Base-by-base conservation (phyloP, 2,329 filamentous ascomycete species). In the Colletotrichum aenigma region DNA sequence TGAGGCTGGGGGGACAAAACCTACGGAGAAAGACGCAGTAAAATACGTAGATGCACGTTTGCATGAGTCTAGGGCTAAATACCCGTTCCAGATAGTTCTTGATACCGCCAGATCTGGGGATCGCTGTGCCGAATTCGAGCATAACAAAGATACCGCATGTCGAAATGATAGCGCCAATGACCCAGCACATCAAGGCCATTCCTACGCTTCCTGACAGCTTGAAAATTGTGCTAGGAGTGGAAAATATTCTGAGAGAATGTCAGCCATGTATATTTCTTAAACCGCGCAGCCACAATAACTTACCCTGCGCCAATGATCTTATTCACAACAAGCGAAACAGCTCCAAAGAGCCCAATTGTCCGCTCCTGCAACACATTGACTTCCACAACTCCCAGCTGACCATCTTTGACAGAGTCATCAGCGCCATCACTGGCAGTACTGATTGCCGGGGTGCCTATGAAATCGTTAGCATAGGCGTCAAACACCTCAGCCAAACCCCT, bases 11-110 rank as follows among this genome's bases (percentile, higher is more conserved):
- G 28, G 76, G 70, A 2, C 1, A 1, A 8, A 26, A 74, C 71
- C 36, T 3, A 74, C 71, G 78, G 3, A 80, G 66, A 18, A 80
- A 80, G 2, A 79, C 73, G 43, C 78, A 79, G 67, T 76, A 79
- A 24, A 80, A 80, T 30, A 79, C 70, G 32, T 80, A 79, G 4
- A 80, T 79, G 43, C 79, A 80, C 1, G 78, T 79, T 58, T 79
- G 76, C 77, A 80, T 73, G 21, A 80, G 7, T 3, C 72, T 65
- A 4, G 79, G 79, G 24, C 61, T 74, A 61, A 77, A 80, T 2
- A 78, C 77, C 1, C 79, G 74, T 43, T 80, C 79, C 3, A 80
- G 78, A 48, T 80, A 80, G 48, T 80, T 80, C 76, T 80, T 80
- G 70, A 80, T 76, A 7, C 79, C 78, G 7, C 79, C 78, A 6